These are phyloP conservation scores for Talaromyces islandicus DNA, from an alignment of 2,329 filamentous ascomycete species.

Conservation along the genomic window DNA sequence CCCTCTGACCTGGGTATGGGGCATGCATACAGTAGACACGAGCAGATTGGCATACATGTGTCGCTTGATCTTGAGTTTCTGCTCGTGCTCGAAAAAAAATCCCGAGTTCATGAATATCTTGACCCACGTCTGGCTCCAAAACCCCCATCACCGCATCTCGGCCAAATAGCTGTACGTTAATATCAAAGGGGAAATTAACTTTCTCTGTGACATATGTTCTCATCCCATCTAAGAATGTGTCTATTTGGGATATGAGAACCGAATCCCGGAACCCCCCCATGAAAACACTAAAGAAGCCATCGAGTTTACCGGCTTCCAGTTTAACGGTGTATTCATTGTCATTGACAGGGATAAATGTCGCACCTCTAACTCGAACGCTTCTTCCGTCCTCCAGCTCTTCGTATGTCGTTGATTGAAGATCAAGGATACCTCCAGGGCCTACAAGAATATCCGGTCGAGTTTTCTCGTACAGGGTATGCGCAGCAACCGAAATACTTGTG, in stretches of 20 bases:
- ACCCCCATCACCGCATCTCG: not conserved
- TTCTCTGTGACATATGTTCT: not conserved
- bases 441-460: conserved; percentile 44
- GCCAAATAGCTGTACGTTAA: not conserved
- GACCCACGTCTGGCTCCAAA: not conserved
- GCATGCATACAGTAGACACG: conserved; percentile 1
- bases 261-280: not conserved
- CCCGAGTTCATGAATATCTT: not conserved
- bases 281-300: not conserved
- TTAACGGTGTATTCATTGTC: not conserved
- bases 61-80: not conserved
- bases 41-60: not conserved
- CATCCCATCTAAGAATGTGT: not conserved
- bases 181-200: not conserved
- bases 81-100: not conserved
- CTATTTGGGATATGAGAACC: not conserved
- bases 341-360: not conserved
- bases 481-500: conserved; percentile 44
- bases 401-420: conserved; percentile 36
- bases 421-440: conserved; percentile 43
- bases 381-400: conserved; percentile 31
- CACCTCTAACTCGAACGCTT: conserved; percentile 35
- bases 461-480: conserved; percentile 52
- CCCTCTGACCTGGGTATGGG: not conserved
- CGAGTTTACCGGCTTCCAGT: not conserved